Conservation (phyloP, 768 basidiomycete species). For the Coprinopsis sp. region DNA sequence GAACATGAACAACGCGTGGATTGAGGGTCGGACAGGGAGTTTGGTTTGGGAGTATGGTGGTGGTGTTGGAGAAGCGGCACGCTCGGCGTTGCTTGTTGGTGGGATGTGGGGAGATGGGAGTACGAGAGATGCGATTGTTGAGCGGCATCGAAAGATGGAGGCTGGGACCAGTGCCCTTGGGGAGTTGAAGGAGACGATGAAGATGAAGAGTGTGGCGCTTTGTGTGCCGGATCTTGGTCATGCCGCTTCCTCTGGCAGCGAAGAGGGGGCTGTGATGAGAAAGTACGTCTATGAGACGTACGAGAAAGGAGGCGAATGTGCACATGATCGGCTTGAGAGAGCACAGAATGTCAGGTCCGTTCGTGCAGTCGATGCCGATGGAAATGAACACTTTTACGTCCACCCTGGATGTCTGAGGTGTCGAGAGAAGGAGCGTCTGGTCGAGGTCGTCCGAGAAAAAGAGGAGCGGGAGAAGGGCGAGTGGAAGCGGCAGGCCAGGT, state of each 20-base stretch:
- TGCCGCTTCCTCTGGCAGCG: constrained; percentile 6
- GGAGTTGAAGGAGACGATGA: neutral
- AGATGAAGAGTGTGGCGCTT: neutral
- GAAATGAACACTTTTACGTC: neutral
- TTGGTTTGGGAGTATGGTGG: constrained; percentile 11
- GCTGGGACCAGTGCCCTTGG: no score
- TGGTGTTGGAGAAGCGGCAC: neutral
- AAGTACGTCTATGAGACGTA: constrained; percentile 38
- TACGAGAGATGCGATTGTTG: neutral
- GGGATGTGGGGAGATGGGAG: neutral
- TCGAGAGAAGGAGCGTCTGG: constrained; percentile 15
- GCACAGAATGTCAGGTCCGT: constrained; percentile 16
- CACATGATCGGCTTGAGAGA: constrained; percentile 30
- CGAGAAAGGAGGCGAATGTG: constrained; percentile 29
- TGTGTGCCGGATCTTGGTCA: neutral
- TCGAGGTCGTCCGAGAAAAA: constrained; percentile 7
- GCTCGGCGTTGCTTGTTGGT: no score
- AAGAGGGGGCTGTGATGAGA: constrained; percentile 8
- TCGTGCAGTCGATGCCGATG: neutral
- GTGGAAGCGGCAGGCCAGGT: neutral
- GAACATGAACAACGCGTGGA: constrained; percentile 36
- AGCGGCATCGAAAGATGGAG: no score
- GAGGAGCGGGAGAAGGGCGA: constrained; percentile 7
- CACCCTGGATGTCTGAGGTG: constrained; percentile 10
- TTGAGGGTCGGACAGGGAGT: constrained; percentile 28